Evolutionary conservation across 306 rosid species (phyloP).

Genomic region (Pachyrhizus erosus): DNA sequence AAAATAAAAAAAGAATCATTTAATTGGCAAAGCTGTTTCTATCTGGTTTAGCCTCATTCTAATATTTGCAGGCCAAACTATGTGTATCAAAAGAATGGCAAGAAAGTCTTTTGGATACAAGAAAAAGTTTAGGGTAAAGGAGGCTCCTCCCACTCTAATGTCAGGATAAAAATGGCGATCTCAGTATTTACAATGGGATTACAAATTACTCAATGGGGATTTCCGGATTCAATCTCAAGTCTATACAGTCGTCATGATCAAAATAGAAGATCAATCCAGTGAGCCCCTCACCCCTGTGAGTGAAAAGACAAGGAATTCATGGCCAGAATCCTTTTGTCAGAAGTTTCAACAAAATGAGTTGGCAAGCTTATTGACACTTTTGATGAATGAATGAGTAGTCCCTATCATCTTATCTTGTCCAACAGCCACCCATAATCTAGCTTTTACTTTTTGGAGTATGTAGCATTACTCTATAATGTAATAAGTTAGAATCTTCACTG

Average conservation of each 20-base stretch:
- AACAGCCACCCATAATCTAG: constrained; percentile 15
- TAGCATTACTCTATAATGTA: not conserved
- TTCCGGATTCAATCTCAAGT: not conserved
- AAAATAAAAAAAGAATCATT: not conserved
- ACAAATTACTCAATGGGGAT: not conserved
- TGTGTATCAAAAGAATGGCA: constrained; percentile 14
- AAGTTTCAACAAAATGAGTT: constrained; percentile 10
- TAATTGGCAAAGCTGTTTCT: constrained; percentile 15
- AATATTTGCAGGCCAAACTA: constrained; percentile 20
- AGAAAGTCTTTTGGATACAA: not conserved
- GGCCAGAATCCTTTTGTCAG: not conserved
- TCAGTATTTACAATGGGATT: constrained; percentile 8
- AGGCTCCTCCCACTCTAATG: constrained; percentile 2
- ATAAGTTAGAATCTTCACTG: not conserved
- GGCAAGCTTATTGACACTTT: constrained; percentile 24
- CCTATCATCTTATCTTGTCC: not conserved
- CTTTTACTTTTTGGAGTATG: not conserved
- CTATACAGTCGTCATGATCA: not conserved
- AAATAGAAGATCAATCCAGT: not conserved
- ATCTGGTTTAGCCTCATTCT: constrained; percentile 26
- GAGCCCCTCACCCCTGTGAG: not conserved
- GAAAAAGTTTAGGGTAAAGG: not conserved
- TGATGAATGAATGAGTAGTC: constrained; percentile 3
- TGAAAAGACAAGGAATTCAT: constrained; percentile 1
- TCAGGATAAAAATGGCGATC: not conserved